A percentile compares a stretch with the other conserved stretches of the same genome.
These are phyloP conservation scores for Remersonia thermophila DNA, from an alignment of 2,329 filamentous ascomycete genomes.

Conservation along the genomic window DNA sequence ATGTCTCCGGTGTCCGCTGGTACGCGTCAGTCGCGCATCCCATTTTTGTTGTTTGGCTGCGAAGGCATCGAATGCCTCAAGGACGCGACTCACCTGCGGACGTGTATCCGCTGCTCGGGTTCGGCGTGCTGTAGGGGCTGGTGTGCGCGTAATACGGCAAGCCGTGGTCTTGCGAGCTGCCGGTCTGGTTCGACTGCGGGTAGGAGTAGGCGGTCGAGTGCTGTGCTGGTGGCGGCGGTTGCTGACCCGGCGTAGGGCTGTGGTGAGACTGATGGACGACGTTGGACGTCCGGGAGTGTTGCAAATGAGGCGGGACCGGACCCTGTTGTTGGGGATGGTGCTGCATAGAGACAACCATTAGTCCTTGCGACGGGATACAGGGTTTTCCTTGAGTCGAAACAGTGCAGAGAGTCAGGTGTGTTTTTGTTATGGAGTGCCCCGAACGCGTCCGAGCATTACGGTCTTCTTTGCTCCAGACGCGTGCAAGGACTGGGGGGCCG, in stretches of 20 bases:
- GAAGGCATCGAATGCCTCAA: constrained; percentile 1
- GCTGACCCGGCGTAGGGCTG: constrained; percentile 49
- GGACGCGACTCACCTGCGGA: constrained; percentile 58
- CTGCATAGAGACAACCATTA: constrained; percentile 55
- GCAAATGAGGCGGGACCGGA: constrained; percentile 52
- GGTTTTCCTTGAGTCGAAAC: constrained; percentile 13
- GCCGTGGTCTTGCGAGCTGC: constrained; percentile 46
- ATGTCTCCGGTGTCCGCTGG: constrained; percentile 47
- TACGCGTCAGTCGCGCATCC: constrained; percentile 3
- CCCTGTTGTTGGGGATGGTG: constrained; percentile 58
- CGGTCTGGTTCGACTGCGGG: constrained; percentile 50
- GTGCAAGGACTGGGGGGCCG: constrained; percentile 23
- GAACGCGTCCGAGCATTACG: constrained; percentile 19
- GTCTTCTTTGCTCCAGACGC: constrained; percentile 12
- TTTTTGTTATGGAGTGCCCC: constrained; percentile 12
- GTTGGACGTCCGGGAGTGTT: constrained; percentile 60
- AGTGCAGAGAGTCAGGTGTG: constrained; percentile 1
- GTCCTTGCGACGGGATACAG: constrained; percentile 24
- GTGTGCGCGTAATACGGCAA: constrained; percentile 63
- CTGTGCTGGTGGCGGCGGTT: constrained; percentile 35
- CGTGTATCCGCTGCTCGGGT: constrained; percentile 71
- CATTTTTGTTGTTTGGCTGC: not conserved
- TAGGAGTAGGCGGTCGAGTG: constrained; percentile 62
- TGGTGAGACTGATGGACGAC: constrained; percentile 64
- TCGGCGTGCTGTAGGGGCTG: constrained; percentile 72